Evolutionary conservation across 768 basidiomycete genomes (phyloP), one percentile per base, ranked within the genome.

Genomic region (Lentinus brumalis): DNA sequence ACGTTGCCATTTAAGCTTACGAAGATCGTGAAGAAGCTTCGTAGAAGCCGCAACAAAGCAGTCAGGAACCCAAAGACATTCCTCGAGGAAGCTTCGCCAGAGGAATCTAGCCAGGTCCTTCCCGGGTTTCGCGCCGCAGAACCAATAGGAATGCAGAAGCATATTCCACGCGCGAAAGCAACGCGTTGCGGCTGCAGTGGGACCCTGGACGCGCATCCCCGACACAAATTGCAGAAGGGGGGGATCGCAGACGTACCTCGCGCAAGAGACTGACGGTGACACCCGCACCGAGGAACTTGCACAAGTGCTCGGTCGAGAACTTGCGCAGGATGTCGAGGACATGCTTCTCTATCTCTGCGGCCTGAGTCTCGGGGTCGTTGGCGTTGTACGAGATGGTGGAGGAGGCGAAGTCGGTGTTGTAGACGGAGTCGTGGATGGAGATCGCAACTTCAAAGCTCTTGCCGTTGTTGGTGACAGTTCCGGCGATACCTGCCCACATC

Each of bases 401-500:
- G 21, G 90, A 89, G 18, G 86, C 75, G 67, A 86, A 93, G 72
- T 93, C 91, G 63, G 90, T 90, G 75, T 81, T 86, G 73, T 94
- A 94, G 70, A 92, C 89, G 15, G 88, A 91, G 72, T 94, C 92
- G 69, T 93, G 91, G 50, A 93, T 79, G 58, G 90, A 89, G 69
- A 92, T 79, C 42, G 90, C 87, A 69, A 94, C 76, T 74, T 92
- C 89, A 60, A 82, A 86, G 57, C 81, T 75, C 53, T 80, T 82
- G 57, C 81, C 83, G 69, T 85, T 83, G 69, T 86, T 81, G 70
- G 86, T 71, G 50, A 85, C 71, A 26, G 76, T 76, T 42, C 89
- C 89, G 3, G 90, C 87, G 52, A 92, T 80, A 67, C 89, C 92
- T 62, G 87, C 89, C 91, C 91, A 94, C 91, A 94, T 92, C 21